These are phyloP conservation scores for Excoecaria cochinchinensis DNA, from an alignment of 345 rosid genomes.

Conservation along the genomic window DNA sequence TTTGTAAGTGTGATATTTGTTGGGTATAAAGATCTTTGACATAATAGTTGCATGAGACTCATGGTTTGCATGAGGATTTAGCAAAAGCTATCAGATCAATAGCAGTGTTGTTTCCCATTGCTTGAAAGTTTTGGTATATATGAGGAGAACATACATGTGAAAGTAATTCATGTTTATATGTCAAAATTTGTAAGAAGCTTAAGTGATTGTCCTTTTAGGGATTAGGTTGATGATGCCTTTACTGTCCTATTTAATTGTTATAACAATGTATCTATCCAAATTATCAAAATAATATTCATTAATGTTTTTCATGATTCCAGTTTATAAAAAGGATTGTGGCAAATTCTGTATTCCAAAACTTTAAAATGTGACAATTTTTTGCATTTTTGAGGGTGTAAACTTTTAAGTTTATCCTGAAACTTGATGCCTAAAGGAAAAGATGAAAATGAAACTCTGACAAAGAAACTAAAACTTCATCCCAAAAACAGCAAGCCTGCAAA, in stretches of 20 bases:
- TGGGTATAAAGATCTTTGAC: background rate
- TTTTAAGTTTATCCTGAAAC: background rate
- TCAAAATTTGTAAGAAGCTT: background rate
- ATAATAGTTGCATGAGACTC: background rate
- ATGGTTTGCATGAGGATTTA: background rate
- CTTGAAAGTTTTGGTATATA: background rate
- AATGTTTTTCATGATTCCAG: background rate
- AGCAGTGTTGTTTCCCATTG: background rate
- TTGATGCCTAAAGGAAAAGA: background rate
- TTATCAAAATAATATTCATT: background rate
- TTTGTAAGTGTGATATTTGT: constrained; percentile 1
- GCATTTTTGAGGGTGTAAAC: background rate
- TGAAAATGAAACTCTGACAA: background rate
- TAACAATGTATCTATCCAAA: background rate
- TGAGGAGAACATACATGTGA: background rate
- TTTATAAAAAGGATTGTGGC: background rate
- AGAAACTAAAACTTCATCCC: background rate
- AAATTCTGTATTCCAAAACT: background rate
- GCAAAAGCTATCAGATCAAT: background rate
- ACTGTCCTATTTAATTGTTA: background rate
- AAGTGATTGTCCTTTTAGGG: background rate
- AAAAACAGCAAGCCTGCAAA: background rate
- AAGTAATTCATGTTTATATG: background rate
- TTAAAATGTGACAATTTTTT: background rate
- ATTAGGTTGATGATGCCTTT: constrained; percentile 1